A percentile compares a stretch with the other conserved stretches of the same genome.
These are phyloP conservation scores for Heritiera fomes DNA, from an alignment of 345 rosid species.

Conservation along the genomic window DNA sequence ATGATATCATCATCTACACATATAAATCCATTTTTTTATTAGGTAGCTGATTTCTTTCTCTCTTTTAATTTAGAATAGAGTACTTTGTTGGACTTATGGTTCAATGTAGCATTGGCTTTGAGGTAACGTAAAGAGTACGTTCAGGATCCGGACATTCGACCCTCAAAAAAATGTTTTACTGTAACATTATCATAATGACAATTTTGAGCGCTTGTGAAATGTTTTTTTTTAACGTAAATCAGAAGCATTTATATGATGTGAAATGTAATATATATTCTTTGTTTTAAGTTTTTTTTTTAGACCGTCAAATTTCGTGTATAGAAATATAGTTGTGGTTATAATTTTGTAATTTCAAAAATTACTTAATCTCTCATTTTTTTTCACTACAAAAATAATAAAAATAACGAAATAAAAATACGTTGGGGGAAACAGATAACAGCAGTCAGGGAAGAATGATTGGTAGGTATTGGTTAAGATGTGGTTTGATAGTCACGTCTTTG, in stretches of 20 bases:
- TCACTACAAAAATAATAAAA: not conserved
- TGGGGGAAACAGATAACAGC: not conserved
- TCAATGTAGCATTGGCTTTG: too few species aligned
- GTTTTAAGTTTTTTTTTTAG: not conserved
- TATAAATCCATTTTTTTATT: not conserved
- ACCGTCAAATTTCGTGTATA: not conserved
- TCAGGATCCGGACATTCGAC: too few species aligned
- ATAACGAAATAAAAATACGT: not conserved
- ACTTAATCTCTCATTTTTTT: not conserved
- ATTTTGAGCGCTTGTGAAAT: too few species aligned
- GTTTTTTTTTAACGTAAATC: not conserved
- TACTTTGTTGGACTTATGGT: not conserved
- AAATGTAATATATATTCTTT: too few species aligned
- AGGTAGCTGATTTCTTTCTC: not conserved
- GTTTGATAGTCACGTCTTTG: constrained; percentile 8
- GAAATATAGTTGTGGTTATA: not conserved
- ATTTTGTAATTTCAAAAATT: not conserved
- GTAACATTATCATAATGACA: too few species aligned
- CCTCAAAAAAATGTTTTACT: too few species aligned
- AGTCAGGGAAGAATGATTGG: not conserved
- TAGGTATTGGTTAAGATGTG: not conserved
- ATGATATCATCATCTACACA: not conserved
- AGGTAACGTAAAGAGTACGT: too few species aligned
- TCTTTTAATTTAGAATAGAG: too few species aligned
- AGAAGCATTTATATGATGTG: not conserved